Base-by-base conservation (phyloP, 2,329 filamentous ascomycete genomes). In the Aspergillus candidus region DNA sequence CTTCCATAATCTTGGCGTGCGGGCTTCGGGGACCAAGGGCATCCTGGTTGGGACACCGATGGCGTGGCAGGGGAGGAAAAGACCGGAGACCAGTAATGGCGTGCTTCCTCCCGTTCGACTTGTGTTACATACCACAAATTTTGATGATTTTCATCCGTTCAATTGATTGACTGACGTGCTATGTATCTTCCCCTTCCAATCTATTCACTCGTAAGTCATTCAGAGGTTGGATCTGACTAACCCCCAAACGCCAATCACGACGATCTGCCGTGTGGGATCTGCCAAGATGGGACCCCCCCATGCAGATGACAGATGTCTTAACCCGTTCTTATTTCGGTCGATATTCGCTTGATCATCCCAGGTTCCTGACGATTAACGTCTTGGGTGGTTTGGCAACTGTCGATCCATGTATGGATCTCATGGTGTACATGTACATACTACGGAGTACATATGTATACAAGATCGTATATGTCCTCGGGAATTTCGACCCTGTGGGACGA, bases 181-280 rank as follows among this genome's bases (percentile, higher is more conserved):
- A 10, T 27, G n/a, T n/a, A n/a, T 4, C 8, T 27, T 27, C 22
- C 22, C 22, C 22, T 27, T 32, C 18, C 27, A 8, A 31, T 27
- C 15, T 39, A 29, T 17, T 13, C n/a, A 27, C 12, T 29, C 12
- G 15, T 8, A 4, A 15, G 11, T 31, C 11, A 32, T 27, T 32
- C 17, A n/a, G 33, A 32, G 18, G 31, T 35, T 40, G 44, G 42
- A 44, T 54, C 44, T 43, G n/a, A 35, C 40, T 30, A 41, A 32
- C 18, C 30, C 13, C 12, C 52, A 52, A 38, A 50, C 55, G 58
- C 53, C 52, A 62, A 61, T 61, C 57, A 51, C 47, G 61, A 57
- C 61, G 61, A 65, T 65, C 61, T 65, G 61, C 61, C 61, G 61
- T 57, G 55, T 61, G 55, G 56, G 54, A 57, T 61, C 60, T 50